These are phyloP conservation scores for Ophiostoma pallidulum DNA, from an alignment of 2,329 filamentous ascomycete species.

Conservation along the genomic window DNA sequence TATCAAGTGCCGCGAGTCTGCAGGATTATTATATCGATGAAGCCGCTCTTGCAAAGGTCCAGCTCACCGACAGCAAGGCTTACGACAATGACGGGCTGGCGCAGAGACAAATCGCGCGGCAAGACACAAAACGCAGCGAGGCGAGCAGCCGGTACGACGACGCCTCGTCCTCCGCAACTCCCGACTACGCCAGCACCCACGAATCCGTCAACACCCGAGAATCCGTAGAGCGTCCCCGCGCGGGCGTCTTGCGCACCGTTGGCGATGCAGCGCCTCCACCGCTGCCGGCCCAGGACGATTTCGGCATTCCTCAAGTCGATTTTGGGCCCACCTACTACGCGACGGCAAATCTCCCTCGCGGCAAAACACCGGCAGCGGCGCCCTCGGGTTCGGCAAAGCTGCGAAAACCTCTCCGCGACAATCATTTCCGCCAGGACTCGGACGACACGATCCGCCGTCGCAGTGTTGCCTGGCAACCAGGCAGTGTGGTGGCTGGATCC, in stretches of 20 bases:
- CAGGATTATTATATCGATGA: constrained; percentile 17
- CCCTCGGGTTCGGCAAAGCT: background rate
- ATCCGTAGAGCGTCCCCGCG: constrained; percentile 58
- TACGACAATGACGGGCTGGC: background rate
- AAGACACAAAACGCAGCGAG: constrained; percentile 27
- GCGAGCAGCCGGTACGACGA: constrained; percentile 51
- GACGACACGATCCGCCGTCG: constrained; percentile 46
- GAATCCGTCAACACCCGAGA: constrained; percentile 41
- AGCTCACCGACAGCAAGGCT: constrained; percentile 4
- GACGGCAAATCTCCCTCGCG: constrained; percentile 25
- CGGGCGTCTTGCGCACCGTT: constrained; percentile 71
- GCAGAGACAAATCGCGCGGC: constrained; percentile 23
- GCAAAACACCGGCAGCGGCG: constrained; percentile 20
- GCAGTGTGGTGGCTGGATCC: constrained; percentile 41
- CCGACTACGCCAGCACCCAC: constrained; percentile 68
- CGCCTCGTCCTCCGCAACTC: constrained; percentile 54
- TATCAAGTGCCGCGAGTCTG: constrained; percentile 16
- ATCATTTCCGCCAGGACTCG: constrained; percentile 38
- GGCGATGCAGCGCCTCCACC: constrained; percentile 36
- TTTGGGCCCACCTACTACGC: constrained; percentile 76
- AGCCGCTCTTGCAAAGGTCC: constrained; percentile 14
- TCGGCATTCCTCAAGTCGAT: constrained; percentile 64
- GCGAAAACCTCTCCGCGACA: constrained; percentile 16
- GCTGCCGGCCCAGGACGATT: constrained; percentile 20
- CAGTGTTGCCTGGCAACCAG: constrained; percentile 73